Percentiles rank a stretch among this genome's conserved stretches.
These are phyloP conservation scores for Coccomyxa sp. DNA, from an alignment of 139 green algal genomes.

Conservation along the genomic window DNA sequence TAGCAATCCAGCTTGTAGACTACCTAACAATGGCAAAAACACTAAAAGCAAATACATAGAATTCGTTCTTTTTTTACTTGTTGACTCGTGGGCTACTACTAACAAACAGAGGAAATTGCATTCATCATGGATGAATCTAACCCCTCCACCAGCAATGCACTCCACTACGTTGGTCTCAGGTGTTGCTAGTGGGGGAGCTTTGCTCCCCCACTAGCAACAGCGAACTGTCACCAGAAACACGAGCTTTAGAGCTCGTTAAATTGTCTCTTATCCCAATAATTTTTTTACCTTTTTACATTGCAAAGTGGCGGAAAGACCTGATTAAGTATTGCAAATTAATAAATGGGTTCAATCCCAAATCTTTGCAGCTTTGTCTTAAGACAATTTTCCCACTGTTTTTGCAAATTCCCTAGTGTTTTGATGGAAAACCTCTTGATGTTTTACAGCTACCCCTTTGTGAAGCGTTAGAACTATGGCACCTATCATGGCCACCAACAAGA, in stretches of 20 bases:
- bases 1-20: constrained; percentile 41
- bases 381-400: constrained; percentile 43
- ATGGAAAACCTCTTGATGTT: constrained; percentile 57
- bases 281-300: no score
- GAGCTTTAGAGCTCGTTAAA: no score
- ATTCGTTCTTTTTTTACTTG: constrained; percentile 14
- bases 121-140: no score
- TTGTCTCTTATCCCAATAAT: no score
- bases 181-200: no score
- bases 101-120: background rate
- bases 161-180: no score
- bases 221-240: no score
- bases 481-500: constrained; percentile 64
- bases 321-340: background rate
- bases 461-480: constrained; percentile 60
- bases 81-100: background rate
- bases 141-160: no score
- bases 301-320: no score
- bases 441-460: constrained; percentile 47
- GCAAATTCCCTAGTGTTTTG: constrained; percentile 62
- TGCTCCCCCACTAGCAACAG: no score
- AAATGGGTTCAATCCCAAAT: constrained; percentile 16
- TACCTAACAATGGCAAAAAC: constrained; percentile 52
- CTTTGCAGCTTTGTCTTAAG: constrained; percentile 17
- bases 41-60: constrained; percentile 55